Conservation (phyloP, 140 eudicot species). For the Erigeron philadelphicus region DNA sequence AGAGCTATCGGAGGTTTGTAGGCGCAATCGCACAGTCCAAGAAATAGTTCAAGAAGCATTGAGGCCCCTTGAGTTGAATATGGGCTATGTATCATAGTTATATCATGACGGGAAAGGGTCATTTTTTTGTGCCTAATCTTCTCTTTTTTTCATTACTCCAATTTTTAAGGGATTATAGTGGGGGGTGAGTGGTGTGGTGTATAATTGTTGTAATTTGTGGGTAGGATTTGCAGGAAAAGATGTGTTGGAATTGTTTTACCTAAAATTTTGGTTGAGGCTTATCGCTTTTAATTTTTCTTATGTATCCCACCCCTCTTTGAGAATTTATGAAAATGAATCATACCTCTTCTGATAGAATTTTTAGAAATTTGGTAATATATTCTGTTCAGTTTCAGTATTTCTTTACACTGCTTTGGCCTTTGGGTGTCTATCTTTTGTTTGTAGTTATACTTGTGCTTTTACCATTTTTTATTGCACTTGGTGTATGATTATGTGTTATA, state of each 20-base stretch:
- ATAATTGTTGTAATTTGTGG: conserved; percentile 37
- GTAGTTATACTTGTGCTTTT: no score
- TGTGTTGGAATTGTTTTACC: conserved; percentile 24
- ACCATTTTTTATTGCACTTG: not conserved
- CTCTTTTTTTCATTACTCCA: conserved; percentile 17
- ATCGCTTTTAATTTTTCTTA: conserved; percentile 23
- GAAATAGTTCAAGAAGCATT: conserved; percentile 94
- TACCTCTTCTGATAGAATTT: conserved; percentile 16
- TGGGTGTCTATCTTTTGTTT: not conserved
- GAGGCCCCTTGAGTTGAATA: conserved; percentile 83
- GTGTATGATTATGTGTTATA: not conserved
- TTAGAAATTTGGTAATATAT: conserved; percentile 1
- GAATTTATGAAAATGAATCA: conserved; percentile 23
- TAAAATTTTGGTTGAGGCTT: conserved; percentile 36
- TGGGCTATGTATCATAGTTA: conserved; percentile 47
- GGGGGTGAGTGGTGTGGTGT: conserved; percentile 35
- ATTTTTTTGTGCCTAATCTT: conserved; percentile 41
- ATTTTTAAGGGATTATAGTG: conserved; percentile 31
- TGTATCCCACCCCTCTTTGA: conserved; percentile 28
- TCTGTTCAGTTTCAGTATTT: not conserved
- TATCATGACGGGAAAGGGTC: conserved; percentile 34
- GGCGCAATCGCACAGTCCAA: conserved; percentile 92
- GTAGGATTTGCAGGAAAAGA: conserved; percentile 22
- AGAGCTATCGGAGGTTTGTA: conserved; percentile 93
- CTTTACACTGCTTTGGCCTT: not conserved